Percentiles rank a stretch among this genome's conserved stretches.
These are phyloP conservation scores for Coemansia sp. DNA, from an alignment of 192 early-diverging fungal species.

Conservation along the genomic window DNA sequence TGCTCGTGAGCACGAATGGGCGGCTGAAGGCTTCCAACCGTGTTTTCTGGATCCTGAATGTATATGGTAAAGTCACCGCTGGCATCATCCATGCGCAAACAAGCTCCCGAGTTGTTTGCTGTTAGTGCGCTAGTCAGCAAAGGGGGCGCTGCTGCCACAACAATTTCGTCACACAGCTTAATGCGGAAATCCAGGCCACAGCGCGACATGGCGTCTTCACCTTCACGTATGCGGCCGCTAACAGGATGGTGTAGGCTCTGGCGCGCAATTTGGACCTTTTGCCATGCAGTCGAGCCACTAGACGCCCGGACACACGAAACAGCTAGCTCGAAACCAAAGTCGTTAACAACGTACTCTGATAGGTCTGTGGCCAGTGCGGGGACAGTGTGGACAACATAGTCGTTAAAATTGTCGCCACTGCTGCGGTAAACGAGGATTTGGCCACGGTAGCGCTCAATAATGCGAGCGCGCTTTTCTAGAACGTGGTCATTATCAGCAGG, in stretches of 20 bases:
- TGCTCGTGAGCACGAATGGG: slow-evolving; percentile 35
- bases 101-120: neutral
- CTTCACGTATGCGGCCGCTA: slow-evolving; percentile 24
- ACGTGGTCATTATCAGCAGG: neutral
- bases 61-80: slow-evolving; percentile 34
- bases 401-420: slow-evolving; percentile 16
- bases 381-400: slow-evolving; percentile 26
- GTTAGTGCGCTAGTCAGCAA: slow-evolving; percentile 13
- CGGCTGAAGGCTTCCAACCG: slow-evolving; percentile 44
- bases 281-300: slow-evolving; percentile 32
- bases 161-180: slow-evolving; percentile 36
- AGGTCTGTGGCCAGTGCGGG: slow-evolving; percentile 31
- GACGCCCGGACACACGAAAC: slow-evolving; percentile 20
- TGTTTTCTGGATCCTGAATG: slow-evolving; percentile 38
- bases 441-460: slow-evolving; percentile 27
- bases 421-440: slow-evolving; percentile 23
- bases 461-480: slow-evolving; percentile 14
- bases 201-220: slow-evolving; percentile 29
- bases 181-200: slow-evolving; percentile 48
- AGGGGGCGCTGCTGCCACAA: slow-evolving; percentile 5
- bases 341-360: slow-evolving; percentile 33
- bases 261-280: slow-evolving; percentile 53
- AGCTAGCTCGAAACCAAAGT: slow-evolving; percentile 49
- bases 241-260: slow-evolving; percentile 28
- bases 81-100: slow-evolving; percentile 23